These are phyloP conservation scores for Talaromyces funiculosus DNA, from an alignment of 2,329 filamentous ascomycete genomes.

Conservation along the genomic window DNA sequence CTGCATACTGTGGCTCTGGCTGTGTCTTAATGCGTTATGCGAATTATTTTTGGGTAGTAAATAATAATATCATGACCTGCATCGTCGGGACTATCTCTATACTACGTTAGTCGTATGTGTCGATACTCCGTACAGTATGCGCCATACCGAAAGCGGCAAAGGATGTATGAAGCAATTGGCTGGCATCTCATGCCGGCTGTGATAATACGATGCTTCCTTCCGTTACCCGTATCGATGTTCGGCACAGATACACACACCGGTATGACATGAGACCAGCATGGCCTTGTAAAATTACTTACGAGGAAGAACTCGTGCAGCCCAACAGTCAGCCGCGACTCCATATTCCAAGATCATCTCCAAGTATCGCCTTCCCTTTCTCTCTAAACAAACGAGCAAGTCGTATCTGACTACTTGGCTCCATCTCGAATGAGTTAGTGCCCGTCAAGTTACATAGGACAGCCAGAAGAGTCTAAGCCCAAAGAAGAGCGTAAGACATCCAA, in stretches of 20 bases:
- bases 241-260: not conserved
- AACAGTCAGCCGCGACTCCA: not conserved
- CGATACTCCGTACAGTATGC: not conserved
- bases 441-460: not conserved
- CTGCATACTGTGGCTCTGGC: not conserved
- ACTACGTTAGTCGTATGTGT: not conserved
- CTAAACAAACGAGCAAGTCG: no score
- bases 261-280: not conserved
- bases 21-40: no score
- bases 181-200: constrained; percentile 11
- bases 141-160: not conserved
- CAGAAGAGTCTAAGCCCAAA: not conserved
- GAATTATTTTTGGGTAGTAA: no score
- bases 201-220: not conserved
- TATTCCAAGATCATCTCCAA: not conserved
- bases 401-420: no score
- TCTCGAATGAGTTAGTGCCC: not conserved
- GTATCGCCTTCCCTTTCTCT: no score
- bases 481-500: not conserved
- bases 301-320: no score
- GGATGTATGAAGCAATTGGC: constrained; percentile 5
- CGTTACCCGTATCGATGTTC: not conserved
- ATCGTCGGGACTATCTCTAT: not conserved
- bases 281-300: not conserved
- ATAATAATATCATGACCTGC: not conserved